phyloP scores from a whole-genome alignment of 164 flowering plant species.

The Vitis cinerea region DNA sequence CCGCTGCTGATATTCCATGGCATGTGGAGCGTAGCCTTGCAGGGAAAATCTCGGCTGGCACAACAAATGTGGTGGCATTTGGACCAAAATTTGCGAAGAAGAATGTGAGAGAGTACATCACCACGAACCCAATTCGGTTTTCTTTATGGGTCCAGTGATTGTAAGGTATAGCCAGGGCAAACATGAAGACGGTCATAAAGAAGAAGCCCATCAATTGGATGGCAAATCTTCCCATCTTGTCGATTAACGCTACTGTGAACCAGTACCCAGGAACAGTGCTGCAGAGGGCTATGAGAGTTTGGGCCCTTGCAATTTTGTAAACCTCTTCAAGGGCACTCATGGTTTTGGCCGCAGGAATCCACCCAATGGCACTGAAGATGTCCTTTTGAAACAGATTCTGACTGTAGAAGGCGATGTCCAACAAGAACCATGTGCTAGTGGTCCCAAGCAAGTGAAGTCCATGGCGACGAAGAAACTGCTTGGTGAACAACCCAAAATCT shows the following conservation, averaged over 20 bases:
- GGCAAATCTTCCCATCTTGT: constrained; percentile 14
- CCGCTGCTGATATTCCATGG: constrained; percentile 22
- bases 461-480: constrained; percentile 13
- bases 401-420: constrained; percentile 15
- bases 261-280: constrained; percentile 21
- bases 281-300: constrained; percentile 19
- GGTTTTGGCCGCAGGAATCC: constrained; percentile 15
- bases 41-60: constrained; percentile 23
- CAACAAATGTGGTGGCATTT: constrained; percentile 18
- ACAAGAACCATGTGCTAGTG: constrained; percentile 14
- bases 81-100: constrained; percentile 25
- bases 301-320: constrained; percentile 14
- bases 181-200: constrained; percentile 22
- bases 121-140: constrained; percentile 15
- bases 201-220: constrained; percentile 17
- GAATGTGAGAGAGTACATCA: constrained; percentile 20
- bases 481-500: constrained; percentile 15
- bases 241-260: constrained; percentile 17
- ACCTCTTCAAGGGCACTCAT: constrained; percentile 19
- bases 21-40: constrained; percentile 20
- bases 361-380: constrained; percentile 16
- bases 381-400: constrained; percentile 17
- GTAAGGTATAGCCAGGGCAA: constrained; percentile 18
- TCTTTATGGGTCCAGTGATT: constrained; percentile 13
- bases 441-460: constrained; percentile 20